Evolutionary conservation across 2,329 filamentous ascomycete genomes (phyloP).

Genomic region (Cladobotryum protrusum): DNA sequence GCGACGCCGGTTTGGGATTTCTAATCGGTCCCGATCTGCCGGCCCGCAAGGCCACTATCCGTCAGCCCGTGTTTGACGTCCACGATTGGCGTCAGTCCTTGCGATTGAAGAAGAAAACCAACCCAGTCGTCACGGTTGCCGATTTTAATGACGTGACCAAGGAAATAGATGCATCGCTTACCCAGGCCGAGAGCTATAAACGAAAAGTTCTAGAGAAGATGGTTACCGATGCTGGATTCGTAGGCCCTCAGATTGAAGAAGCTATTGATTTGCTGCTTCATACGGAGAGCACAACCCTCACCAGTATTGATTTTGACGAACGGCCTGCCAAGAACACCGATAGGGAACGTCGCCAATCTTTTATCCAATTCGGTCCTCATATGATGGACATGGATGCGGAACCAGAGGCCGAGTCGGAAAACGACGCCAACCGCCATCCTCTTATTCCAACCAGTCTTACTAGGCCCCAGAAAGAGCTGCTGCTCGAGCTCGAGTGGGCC

Average conservation of each 20-base stretch:
- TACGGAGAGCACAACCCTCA: conserved; percentile 27
- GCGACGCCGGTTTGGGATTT: conserved; percentile 64
- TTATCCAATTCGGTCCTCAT: conserved; percentile 1
- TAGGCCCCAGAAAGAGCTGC: conserved; percentile 59
- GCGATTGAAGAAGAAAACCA: conserved; percentile 11
- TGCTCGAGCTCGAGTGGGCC: conserved; percentile 63
- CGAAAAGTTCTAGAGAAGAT: conserved; percentile 30
- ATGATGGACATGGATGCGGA: conserved; percentile 13
- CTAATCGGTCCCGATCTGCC: conserved; percentile 55
- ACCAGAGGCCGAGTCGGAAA: conserved; percentile 16
- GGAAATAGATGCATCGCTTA: conserved; percentile 17
- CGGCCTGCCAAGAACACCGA: conserved; percentile 9
- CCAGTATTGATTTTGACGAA: conserved; percentile 28
- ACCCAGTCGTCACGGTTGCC: conserved; percentile 17
- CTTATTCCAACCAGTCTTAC: conserved; percentile 53
- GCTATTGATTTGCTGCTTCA: conserved; percentile 30
- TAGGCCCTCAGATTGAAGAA: conserved; percentile 23
- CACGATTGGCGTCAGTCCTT: conserved; percentile 20
- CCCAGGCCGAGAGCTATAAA: conserved; percentile 25
- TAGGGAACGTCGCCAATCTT: background rate
- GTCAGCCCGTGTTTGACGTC: conserved; percentile 30
- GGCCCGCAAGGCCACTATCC: conserved; percentile 35
- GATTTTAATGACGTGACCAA: conserved; percentile 20
- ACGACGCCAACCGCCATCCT: conserved; percentile 13
- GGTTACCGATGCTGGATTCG: conserved; percentile 32